Percentiles rank a stretch among this genome's conserved stretches.
phyloP scores from a whole-genome alignment of 1,139 yeast species.

The Suhomyces panamericanus region DNA sequence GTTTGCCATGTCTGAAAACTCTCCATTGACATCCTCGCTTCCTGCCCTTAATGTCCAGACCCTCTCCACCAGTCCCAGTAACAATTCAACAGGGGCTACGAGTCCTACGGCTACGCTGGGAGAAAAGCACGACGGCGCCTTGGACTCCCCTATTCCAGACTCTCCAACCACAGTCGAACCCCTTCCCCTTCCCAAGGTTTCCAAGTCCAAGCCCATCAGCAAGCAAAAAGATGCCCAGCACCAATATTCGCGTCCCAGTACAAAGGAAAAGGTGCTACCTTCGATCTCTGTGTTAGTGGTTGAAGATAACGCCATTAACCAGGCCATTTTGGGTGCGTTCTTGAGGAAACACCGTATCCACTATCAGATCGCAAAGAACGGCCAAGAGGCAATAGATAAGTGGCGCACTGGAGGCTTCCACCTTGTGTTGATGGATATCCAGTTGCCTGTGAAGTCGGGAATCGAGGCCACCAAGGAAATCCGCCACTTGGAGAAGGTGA shows the following conservation, averaged over 20 bases:
- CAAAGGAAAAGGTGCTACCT: constrained; percentile 59
- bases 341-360: constrained; percentile 82
- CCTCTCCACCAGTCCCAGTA: not conserved
- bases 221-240: not conserved
- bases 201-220: not conserved
- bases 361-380: constrained; percentile 85
- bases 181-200: not conserved
- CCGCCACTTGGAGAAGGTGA: constrained; percentile 74
- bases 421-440: constrained; percentile 91
- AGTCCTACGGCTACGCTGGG: not conserved
- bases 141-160: constrained; percentile 11
- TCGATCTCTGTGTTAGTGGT: constrained; percentile 89
- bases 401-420: constrained; percentile 95
- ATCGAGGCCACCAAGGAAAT: constrained; percentile 90
- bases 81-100: not conserved
- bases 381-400: constrained; percentile 87
- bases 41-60: not conserved
- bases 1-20: not conserved
- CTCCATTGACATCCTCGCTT: not conserved
- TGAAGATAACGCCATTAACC: constrained; percentile 94
- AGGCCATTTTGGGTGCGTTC: constrained; percentile 90
- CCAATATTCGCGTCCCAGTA: constrained; percentile 16
- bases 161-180: constrained; percentile 1
- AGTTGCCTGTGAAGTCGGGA: constrained; percentile 90
- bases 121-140: constrained; percentile 1